These are phyloP conservation scores for Acidiella bohemica DNA, from an alignment of 495 filamentous ascomycete species.

Conservation along the genomic window DNA sequence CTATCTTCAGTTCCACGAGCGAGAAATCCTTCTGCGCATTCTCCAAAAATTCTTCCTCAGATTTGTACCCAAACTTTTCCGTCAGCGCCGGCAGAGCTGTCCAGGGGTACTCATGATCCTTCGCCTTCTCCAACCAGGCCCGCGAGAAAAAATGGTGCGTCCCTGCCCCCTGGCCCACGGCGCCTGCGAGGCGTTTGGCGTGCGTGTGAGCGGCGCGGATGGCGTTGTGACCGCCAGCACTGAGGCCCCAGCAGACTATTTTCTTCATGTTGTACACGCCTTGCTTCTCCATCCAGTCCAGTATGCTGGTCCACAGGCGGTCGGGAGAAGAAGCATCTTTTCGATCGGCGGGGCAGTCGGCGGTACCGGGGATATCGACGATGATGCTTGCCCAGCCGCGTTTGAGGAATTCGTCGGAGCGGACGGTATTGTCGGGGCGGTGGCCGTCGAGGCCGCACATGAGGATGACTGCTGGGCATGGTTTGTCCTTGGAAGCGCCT, in stretches of 20 bases:
- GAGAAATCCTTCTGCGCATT: constrained; percentile 56
- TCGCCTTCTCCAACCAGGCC: constrained; percentile 50
- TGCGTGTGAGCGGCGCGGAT: constrained; percentile 60
- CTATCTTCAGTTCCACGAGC: constrained; percentile 49
- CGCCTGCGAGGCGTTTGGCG: constrained; percentile 37
- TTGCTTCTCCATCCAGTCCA: constrained; percentile 49
- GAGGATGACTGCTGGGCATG: constrained; percentile 47
- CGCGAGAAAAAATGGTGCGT: constrained; percentile 52
- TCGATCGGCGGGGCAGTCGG: constrained; percentile 55
- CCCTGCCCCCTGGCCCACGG: constrained; percentile 58
- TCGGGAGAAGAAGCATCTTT: constrained; percentile 38
- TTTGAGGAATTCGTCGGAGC: constrained; percentile 45
- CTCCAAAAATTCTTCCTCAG: constrained; percentile 43
- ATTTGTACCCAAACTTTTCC: constrained; percentile 50
- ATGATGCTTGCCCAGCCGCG: constrained; percentile 56
- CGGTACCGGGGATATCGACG: constrained; percentile 63
- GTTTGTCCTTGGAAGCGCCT: constrained; percentile 27
- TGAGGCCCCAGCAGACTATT: constrained; percentile 60
- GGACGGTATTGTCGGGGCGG: constrained; percentile 55
- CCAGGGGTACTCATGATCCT: constrained; percentile 71
- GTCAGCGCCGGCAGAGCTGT: constrained; percentile 17
- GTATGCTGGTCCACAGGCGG: constrained; percentile 46
- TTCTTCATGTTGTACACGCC: constrained; percentile 43
- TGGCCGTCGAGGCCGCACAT: constrained; percentile 68
- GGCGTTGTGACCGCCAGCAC: constrained; percentile 62